A percentile compares a stretch with the other conserved stretches of the same genome.
phyloP scores from a whole-genome alignment of 768 basidiomycete species.

The Udeniomyces megalosporus region DNA sequence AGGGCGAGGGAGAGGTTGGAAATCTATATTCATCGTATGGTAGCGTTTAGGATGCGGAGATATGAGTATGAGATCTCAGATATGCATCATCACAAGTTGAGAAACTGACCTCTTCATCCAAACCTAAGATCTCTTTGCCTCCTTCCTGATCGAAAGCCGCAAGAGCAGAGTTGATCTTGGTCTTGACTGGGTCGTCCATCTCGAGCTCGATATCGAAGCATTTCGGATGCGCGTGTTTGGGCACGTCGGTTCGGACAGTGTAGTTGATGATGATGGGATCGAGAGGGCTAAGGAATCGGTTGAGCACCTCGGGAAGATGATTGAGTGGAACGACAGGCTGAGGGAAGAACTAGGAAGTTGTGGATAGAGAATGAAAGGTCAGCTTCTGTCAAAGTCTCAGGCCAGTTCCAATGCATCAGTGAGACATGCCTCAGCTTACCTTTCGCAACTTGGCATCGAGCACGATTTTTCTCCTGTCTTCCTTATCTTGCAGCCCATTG shows the following conservation, averaged over 20 bases:
- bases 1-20: constrained; percentile 68
- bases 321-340: constrained; percentile 44
- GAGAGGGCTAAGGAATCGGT: constrained; percentile 56
- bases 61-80: not conserved
- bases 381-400: not conserved
- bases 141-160: constrained; percentile 55
- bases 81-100: no score
- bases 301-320: constrained; percentile 66
- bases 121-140: constrained; percentile 44
- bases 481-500: constrained; percentile 65
- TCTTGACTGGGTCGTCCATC: constrained; percentile 63
- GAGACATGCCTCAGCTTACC: not conserved
- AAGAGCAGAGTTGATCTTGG: constrained; percentile 51
- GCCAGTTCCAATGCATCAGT: no score
- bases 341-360: constrained; percentile 20
- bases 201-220: constrained; percentile 83
- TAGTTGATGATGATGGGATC: constrained; percentile 73
- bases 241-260: constrained; percentile 36
- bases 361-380: not conserved
- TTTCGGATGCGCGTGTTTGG: constrained; percentile 40
- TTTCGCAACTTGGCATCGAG: constrained; percentile 44
- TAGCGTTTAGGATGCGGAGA: no score
- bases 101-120: constrained; percentile 74
- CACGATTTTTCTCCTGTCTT: constrained; percentile 52
- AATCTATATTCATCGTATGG: no score